A percentile compares a stretch with the other conserved stretches of the same genome.
These are phyloP conservation scores for Balakata baccata DNA, from an alignment of 345 rosid species.

Conservation along the genomic window DNA sequence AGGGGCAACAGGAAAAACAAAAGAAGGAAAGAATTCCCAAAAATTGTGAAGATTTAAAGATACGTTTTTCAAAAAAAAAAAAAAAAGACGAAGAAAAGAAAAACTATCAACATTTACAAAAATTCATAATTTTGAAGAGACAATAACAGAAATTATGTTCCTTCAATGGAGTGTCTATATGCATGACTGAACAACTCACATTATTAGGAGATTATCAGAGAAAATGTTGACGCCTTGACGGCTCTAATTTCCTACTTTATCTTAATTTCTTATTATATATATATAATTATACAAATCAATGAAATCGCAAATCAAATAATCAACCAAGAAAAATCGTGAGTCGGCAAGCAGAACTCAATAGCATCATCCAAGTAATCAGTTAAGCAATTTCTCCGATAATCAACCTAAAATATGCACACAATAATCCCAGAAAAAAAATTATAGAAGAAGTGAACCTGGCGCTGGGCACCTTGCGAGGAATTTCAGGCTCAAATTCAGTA, in stretches of 20 bases:
- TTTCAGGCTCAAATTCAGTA: constrained; percentile 73
- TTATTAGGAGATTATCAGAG: neutral
- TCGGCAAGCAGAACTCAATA: neutral
- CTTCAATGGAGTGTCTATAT: neutral
- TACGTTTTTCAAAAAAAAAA: no score
- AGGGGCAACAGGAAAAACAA: neutral
- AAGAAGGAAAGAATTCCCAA: neutral
- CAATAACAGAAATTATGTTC: neutral
- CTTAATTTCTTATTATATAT: no score
- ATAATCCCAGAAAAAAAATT: neutral
- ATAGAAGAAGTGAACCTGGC: constrained; percentile 55
- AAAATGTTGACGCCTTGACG: neutral
- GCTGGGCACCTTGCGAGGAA: constrained; percentile 65
- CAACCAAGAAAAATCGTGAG: neutral
- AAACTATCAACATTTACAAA: neutral
- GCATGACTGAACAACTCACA: neutral
- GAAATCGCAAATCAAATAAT: neutral
- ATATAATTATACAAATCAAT: neutral
- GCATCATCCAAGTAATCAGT: neutral
- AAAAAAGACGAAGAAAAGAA: no score
- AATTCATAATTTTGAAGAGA: neutral
- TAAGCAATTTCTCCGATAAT: neutral
- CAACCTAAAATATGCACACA: neutral
- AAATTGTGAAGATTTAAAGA: neutral
- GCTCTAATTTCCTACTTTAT: neutral